Evolutionary conservation across 1,139 yeast genomes (phyloP), one percentile per base, ranked within the genome.

Genomic region (Geotrichum citri-aurantii): DNA sequence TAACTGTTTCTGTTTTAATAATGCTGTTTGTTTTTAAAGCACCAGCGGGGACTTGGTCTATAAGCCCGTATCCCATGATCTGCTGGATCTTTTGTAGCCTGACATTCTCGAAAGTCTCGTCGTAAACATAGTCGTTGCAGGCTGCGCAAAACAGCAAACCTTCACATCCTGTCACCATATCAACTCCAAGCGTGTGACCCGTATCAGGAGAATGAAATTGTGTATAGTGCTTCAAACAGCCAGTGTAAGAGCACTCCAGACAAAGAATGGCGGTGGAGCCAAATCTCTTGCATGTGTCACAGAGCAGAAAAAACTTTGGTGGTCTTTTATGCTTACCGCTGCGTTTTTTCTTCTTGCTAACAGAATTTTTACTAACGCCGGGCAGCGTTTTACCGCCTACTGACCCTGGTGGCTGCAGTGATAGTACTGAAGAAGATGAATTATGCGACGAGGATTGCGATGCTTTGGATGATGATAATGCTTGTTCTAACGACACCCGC

Each of bases 181-280:
- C 68, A 19, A 69, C 76, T 63, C 92, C 96, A 71, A 92, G 85
- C 26, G 81, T 73, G 75, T 92, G 99, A 54, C 84, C 85, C 19
- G 79, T 76, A 42, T 75, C 69, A 65, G 80, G 80, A 50, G 83
- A 83, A 73, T 91, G 97, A 23, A 73, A 69, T 59, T 77, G 73
- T 33, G 87, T 85, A 31, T 62, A 62, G 73, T 89, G 96, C 47
- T 75, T 70, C 73, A 81, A 77, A 69, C 97, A 91, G 1, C 96
- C 96, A 57, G 87, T 83, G 67, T 82, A 85, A 1, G 93, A 86
- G 70, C 97, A 91, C 68, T 89, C 95, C 53, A 91, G 73, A 72
- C 97, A 91, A 75, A 87, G 81, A 65, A 81, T 42, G 4, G 58
- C 50, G 7, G 59, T 44, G 17, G 58, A 40, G 5, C 55, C 59